Conservation (phyloP, 768 basidiomycete species). For the Mycena filopes region DNA sequence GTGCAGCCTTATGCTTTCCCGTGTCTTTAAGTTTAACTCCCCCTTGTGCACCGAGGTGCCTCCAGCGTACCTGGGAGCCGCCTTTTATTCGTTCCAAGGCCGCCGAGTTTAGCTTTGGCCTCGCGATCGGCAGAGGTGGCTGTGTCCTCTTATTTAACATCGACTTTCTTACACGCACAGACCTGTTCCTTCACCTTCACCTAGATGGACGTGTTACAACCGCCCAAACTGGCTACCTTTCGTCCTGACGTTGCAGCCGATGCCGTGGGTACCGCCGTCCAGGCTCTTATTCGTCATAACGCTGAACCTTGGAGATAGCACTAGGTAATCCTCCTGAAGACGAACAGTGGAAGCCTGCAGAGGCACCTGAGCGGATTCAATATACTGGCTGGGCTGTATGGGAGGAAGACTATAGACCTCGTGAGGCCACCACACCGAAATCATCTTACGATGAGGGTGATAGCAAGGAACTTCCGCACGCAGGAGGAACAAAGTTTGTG, state of each 20-base stretch:
- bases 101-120: too few relatives aligned
- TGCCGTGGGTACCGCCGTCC: not conserved
- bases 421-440: not conserved
- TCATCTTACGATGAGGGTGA: too few relatives aligned
- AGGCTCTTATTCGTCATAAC: not conserved
- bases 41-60: too few relatives aligned
- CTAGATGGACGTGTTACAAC: too few relatives aligned
- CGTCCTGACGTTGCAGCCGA: not conserved
- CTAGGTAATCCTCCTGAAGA: constrained; percentile 5
- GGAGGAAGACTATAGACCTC: not conserved
- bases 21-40: too few relatives aligned
- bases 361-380: not conserved
- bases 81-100: too few relatives aligned
- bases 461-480: not conserved
- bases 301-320: not conserved
- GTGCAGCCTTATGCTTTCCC: too few relatives aligned
- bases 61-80: too few relatives aligned
- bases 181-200: too few relatives aligned
- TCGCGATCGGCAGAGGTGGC: too few relatives aligned
- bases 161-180: too few relatives aligned
- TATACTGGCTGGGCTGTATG: not conserved
- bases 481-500: not conserved
- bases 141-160: too few relatives aligned
- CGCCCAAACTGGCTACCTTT: constrained; percentile 1
- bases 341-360: not conserved